phyloP scores from a whole-genome alignment of 805 yeast genomes.

The Ogataea parapolymorpha region DNA sequence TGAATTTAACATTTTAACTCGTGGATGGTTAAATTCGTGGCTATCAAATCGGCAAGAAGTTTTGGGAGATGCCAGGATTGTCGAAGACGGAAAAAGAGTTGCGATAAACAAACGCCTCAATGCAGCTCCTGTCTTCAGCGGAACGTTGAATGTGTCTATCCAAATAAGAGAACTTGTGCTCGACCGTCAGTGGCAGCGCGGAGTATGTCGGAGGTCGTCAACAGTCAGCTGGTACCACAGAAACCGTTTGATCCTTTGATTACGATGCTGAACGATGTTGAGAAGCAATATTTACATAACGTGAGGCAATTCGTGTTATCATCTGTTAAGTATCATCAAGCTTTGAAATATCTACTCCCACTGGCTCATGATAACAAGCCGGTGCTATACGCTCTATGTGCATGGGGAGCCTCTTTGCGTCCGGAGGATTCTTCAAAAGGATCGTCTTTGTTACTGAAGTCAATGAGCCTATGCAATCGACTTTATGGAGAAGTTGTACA shows the following conservation, averaged over 20 bases:
- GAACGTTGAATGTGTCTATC: conserved; percentile 42
- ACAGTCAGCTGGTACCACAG: not conserved
- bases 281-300: conserved; percentile 8
- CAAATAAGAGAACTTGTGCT: not conserved
- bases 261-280: conserved; percentile 7
- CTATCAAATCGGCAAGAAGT: conserved; percentile 13
- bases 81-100: conserved; percentile 45
- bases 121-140: conserved; percentile 43
- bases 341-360: conserved; percentile 11
- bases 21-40: conserved; percentile 8
- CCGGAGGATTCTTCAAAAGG: conserved; percentile 5
- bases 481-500: conserved; percentile 3
- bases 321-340: conserved; percentile 14
- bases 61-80: conserved; percentile 31
- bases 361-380: conserved; percentile 9
- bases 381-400: conserved; percentile 15
- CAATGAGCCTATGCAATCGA: conserved; percentile 9
- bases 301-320: conserved; percentile 1
- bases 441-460: conserved; percentile 7
- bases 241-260: not conserved
- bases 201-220: too few relatives aligned
- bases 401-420: conserved; percentile 15
- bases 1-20: too few relatives aligned
- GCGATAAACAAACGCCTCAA: conserved; percentile 44
- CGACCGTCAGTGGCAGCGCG: too few relatives aligned